These are phyloP conservation scores for Podospora anserina DNA, from an alignment of 495 filamentous ascomycete genomes.

Conservation along the genomic window DNA sequence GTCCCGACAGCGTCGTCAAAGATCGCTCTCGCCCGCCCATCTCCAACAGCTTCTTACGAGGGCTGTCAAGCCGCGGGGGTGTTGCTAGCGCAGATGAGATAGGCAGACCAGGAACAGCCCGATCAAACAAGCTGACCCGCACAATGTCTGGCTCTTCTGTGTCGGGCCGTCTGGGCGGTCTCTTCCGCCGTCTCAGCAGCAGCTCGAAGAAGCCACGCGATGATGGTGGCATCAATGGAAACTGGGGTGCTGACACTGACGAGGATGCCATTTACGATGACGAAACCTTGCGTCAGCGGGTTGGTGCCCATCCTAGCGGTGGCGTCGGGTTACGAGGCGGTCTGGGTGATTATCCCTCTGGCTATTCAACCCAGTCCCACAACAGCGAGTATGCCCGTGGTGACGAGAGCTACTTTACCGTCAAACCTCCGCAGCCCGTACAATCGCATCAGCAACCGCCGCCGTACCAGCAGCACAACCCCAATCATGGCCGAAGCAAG, in stretches of 20 bases:
- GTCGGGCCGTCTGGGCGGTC: conserved; percentile 36
- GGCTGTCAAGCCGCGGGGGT: conserved; percentile 40
- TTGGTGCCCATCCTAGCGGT: conserved; percentile 3
- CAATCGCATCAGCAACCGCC: conserved; percentile 4
- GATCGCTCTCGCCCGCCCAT: conserved; percentile 35
- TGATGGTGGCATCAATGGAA: conserved; percentile 52
- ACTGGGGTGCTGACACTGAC: conserved; percentile 42
- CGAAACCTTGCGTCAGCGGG: conserved; percentile 11
- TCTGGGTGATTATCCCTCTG: conserved; percentile 25
- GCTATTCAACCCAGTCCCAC: conserved; percentile 12
- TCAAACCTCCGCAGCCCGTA: conserved; percentile 28
- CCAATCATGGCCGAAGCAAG: not conserved
- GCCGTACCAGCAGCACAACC: conserved; percentile 13
- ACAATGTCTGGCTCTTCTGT: conserved; percentile 31
- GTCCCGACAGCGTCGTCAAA: conserved; percentile 23
- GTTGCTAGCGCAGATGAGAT: conserved; percentile 43
- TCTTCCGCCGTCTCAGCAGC: conserved; percentile 53
- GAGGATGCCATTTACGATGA: conserved; percentile 34
- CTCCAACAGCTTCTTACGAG: conserved; percentile 32
- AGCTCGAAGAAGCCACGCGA: conserved; percentile 41
- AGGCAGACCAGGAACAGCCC: conserved; percentile 34
- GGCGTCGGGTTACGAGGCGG: conserved; percentile 39
- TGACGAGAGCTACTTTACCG: conserved; percentile 46
- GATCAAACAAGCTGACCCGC: conserved; percentile 52
- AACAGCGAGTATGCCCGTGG: conserved; percentile 38